These are phyloP conservation scores for Wickerhamomyces mucosus DNA, from an alignment of 805 yeast genomes.

Conservation along the genomic window DNA sequence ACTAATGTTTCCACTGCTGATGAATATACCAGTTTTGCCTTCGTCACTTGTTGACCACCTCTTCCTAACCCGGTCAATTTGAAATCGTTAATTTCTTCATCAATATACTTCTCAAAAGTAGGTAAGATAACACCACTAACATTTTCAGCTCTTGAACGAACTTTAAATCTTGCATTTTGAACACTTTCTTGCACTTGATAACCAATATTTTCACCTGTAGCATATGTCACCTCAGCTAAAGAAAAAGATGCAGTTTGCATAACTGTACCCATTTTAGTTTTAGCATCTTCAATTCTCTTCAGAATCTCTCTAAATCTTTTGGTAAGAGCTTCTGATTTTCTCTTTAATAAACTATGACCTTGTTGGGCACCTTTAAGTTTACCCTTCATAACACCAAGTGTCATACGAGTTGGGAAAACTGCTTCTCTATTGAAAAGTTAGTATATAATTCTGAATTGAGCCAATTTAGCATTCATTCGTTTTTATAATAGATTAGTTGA, in stretches of 20 bases:
- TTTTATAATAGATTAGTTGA: too few species aligned
- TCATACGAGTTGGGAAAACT: constrained; percentile 97
- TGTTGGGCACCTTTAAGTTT: constrained; percentile 96
- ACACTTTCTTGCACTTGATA: constrained; percentile 95
- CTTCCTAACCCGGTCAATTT: constrained; percentile 94
- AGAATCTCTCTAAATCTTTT: constrained; percentile 95
- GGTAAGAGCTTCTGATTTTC: constrained; percentile 95
- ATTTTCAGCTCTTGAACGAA: constrained; percentile 87
- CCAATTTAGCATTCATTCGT: too few species aligned
- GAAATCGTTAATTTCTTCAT: constrained; percentile 85
- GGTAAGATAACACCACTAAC: constrained; percentile 95
- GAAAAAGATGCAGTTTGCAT: constrained; percentile 99
- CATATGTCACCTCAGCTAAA: constrained; percentile 93
- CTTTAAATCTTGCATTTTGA: constrained; percentile 81
- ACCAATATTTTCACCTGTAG: constrained; percentile 92
- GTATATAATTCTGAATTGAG: too few species aligned
- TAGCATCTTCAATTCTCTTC: constrained; percentile 73
- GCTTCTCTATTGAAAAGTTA: constrained; percentile 55
- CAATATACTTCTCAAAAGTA: constrained; percentile 77
- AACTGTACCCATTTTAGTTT: constrained; percentile 94
- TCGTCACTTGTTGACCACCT: constrained; percentile 97
- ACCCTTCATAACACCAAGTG: constrained; percentile 87
- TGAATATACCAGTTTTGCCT: constrained; percentile 87
- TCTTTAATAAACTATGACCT: constrained; percentile 86
- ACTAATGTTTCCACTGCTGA: constrained; percentile 96